Base-by-base conservation (phyloP, 139 green algal genomes). In the Dunaliella primolecta region DNA sequence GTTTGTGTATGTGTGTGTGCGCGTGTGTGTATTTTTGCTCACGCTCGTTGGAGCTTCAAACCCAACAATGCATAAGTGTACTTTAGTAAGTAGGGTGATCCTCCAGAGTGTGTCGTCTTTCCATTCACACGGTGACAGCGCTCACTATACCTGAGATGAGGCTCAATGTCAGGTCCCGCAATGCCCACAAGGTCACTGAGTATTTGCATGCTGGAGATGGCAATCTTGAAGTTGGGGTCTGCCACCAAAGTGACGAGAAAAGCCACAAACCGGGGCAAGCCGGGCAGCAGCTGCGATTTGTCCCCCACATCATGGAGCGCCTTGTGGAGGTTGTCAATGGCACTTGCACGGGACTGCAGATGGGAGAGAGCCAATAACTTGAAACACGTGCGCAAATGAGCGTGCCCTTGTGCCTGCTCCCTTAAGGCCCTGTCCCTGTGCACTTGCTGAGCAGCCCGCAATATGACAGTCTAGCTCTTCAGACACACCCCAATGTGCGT, bases 221-320 rank as follows among this genome's bases (percentile, higher is more conserved):
- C 90, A 23, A 97, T 94, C 77, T 95, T 95, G 87, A 97, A 97
- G 91, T 97, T 97, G 80, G 93, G 89, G 83, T 97, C 94, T 0
- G 83, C 85, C 7, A 95, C 70, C 32, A 97, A 90, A 24, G 83
- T 85, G 35, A 91, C 64, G 23, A 96, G 82, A 82, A 97, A 96
- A 1, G 82, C 76, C 3, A 94, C 75, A 75, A 96, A 93, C n/a
- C 90, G 77, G 1, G 86, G 85, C 20, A 97, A 88, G 3, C 83
- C 84, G 0, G 88, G 79, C 38, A 93, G 84, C 36, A 96, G 81
- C 29, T 81, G 29, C 0, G 75, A 37, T 20, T 87, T 87, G 55
- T 91, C 87, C 2, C 71, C 2, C 3, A 92, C 86, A n/a, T 87
- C 87, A n/a, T 79, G 36, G 30, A 95, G 85, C 0, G 83, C 85